Evolutionary conservation across 208 protist species (phyloP).

Genomic region (Crithidia expoeki): DNA sequence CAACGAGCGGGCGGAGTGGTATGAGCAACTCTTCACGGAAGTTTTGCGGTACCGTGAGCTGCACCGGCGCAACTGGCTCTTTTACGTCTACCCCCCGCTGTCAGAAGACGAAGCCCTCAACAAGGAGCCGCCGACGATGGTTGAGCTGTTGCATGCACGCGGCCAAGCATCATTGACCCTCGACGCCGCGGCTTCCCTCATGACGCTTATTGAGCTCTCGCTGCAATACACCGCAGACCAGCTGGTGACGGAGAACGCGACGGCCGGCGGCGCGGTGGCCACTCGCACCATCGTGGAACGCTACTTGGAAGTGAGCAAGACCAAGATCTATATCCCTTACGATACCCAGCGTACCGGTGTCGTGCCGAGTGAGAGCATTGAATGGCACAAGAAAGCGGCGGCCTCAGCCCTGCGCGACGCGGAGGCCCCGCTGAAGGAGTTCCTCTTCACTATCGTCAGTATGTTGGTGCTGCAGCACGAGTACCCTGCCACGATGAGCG

Average conservation of each 20-base stretch:
- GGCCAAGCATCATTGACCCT: slow-evolving; percentile 5
- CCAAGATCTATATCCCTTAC: slow-evolving; percentile 52
- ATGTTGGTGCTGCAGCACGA: slow-evolving; percentile 24
- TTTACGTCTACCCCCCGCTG: slow-evolving; percentile 48
- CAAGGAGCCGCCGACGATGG: slow-evolving; percentile 40
- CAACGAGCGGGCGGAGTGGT: slow-evolving; percentile 47
- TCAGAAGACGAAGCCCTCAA: slow-evolving; percentile 5
- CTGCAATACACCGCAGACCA: slow-evolving; percentile 40
- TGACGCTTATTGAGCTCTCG: slow-evolving; percentile 27
- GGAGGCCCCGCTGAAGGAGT: slow-evolving; percentile 35
- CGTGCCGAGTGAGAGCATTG: slow-evolving; percentile 33
- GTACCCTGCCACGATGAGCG: slow-evolving; percentile 14
- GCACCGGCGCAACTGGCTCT: slow-evolving; percentile 51
- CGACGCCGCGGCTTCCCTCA: slow-evolving; percentile 9
- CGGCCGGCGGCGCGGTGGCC: slow-evolving; percentile 7
- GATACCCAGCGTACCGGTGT: slow-evolving; percentile 39
- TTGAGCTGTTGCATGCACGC: slow-evolving; percentile 28
- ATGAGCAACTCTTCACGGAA: slow-evolving; percentile 33
- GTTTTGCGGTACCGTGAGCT: slow-evolving; percentile 54
- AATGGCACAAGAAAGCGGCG: slow-evolving; percentile 30
- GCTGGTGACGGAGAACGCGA: slow-evolving; percentile 13
- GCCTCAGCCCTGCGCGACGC: slow-evolving; percentile 22
- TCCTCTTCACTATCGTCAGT: slow-evolving; percentile 36
- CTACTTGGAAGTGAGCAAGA: slow-evolving; percentile 41
- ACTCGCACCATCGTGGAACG: slow-evolving; percentile 42